Base-by-base conservation (phyloP, 768 basidiomycete genomes). In the Candolleomyces efflorescens region DNA sequence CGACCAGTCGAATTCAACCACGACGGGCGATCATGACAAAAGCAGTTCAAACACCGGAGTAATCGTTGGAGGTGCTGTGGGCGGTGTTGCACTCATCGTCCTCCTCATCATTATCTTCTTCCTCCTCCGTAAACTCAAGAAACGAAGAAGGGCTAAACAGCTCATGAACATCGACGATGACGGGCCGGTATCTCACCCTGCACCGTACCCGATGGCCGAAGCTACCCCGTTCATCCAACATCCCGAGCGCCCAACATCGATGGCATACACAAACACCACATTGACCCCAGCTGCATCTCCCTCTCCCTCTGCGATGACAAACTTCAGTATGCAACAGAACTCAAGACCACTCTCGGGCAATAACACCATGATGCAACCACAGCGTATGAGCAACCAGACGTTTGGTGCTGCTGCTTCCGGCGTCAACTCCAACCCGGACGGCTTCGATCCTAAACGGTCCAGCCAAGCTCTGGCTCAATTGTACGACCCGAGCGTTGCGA, bases 121-220 rank as follows among this genome's bases (percentile, higher is more conserved):
- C 51, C 51, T 53, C 51, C 22, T 37, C 12, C 51, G 51, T n/a
- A 53, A 53, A 23, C 51, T 53, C 51, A 37, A 39, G 22, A 36
- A 39, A 26, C 51, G 51, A 18, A 32, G 51, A 11, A 13, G 17
- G n/a, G 22, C 20, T 11, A 37, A 39, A 36, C 11, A 18, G 18
- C 36, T 39, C 18, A 53, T 18, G 12, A 23, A 23, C 13, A 53
- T 53, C 51, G 51, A 53, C 32, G 51, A 39, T 18, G 13, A 38
- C 36, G 20, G 15, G 27, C 51, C 51, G 7, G 5, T 37, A 18
- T 26, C 36, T 4, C 32, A 15, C 22, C 32, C 22, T 20, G 3
- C 32, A 4, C 20, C 18, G 12, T 11, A 2, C 6, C 7, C 32
- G 6, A 32, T 32, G 32, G 32, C 32, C 7, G 51, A 53, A 22